Conservation (phyloP, 2,329 filamentous ascomycete species). For the Colletotrichum gigasporum region DNA sequence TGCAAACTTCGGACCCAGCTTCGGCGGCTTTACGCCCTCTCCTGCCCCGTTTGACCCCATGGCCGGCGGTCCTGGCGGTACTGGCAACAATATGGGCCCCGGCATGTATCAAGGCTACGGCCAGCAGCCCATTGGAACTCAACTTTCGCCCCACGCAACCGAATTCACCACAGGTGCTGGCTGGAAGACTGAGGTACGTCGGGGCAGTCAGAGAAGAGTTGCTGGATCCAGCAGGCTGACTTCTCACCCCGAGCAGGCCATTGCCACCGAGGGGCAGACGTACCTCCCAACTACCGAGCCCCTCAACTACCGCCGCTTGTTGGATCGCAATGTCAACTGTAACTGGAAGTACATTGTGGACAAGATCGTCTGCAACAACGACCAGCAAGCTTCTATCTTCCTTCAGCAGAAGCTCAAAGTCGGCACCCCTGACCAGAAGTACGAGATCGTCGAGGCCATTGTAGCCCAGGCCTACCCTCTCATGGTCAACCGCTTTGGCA, state of each 20-base stretch:
- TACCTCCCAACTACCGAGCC: conserved; percentile 90
- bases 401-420: conserved; percentile 99
- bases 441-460: conserved; percentile 96
- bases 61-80: conserved; percentile 38
- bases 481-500: conserved; percentile 99
- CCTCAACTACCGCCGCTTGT: conserved; percentile 92
- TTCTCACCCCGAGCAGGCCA: conserved; percentile 47
- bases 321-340: conserved; percentile 95
- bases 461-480: conserved; percentile 92
- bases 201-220: not conserved
- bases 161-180: conserved; percentile 71
- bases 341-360: conserved; percentile 99
- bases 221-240: conserved; percentile 16
- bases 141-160: conserved; percentile 76
- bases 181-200: conserved; percentile 66
- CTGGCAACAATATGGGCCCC: conserved; percentile 50
- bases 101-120: conserved; percentile 59
- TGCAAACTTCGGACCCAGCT: conserved; percentile 41
- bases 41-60: conserved; percentile 35
- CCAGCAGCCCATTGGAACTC: conserved; percentile 68
- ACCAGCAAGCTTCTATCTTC: conserved; percentile 99
- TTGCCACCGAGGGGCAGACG: conserved; percentile 70
- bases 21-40: conserved; percentile 36
- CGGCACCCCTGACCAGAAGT: conserved; percentile 93
- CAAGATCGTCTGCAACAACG: conserved; percentile 99